These are phyloP conservation scores for Leptodermis oblonga DNA, from an alignment of 257 asterid genomes.

Conservation along the genomic window DNA sequence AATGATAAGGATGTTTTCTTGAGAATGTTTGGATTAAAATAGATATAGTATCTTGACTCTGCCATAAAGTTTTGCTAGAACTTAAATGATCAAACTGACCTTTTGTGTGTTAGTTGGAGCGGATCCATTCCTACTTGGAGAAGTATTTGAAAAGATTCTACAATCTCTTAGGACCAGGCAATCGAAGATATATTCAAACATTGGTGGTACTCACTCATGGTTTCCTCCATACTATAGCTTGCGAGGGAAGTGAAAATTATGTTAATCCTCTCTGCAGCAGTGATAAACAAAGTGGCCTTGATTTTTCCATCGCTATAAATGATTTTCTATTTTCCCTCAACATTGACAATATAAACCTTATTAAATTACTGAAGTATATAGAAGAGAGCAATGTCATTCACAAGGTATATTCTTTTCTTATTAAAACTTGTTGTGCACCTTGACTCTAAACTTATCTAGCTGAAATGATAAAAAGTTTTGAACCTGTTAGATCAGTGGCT, in stretches of 20 bases:
- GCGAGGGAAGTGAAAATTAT: conserved; percentile 29
- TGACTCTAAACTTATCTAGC: conserved; percentile 11
- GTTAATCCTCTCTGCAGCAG: conserved; percentile 29
- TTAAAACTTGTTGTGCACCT: conserved; percentile 7
- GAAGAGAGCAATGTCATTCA: conserved; percentile 79
- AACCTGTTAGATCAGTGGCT: conserved; percentile 66
- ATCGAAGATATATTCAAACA: conserved; percentile 90
- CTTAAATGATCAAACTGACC: not conserved
- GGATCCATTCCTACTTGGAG: conserved; percentile 61
- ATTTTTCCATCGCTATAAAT: conserved; percentile 60
- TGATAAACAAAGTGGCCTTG: conserved; percentile 35
- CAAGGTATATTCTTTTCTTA: conserved; percentile 50
- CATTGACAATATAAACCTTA: conserved; percentile 89
- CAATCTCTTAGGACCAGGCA: conserved; percentile 83
- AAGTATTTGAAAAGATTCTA: conserved; percentile 61
- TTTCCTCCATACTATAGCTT: conserved; percentile 41
- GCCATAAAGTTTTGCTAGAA: not conserved
- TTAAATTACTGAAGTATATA: conserved; percentile 59
- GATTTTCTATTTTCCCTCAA: conserved; percentile 84
- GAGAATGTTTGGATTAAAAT: not conserved
- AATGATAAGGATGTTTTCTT: conserved; percentile 5
- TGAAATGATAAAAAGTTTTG: conserved; percentile 12
- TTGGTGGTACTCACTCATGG: conserved; percentile 68
- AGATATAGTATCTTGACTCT: not conserved
- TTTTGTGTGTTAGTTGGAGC: conserved; percentile 58